Evolutionary conservation across 139 green algal species (phyloP).

Genomic region (Gonium pectorale): DNA sequence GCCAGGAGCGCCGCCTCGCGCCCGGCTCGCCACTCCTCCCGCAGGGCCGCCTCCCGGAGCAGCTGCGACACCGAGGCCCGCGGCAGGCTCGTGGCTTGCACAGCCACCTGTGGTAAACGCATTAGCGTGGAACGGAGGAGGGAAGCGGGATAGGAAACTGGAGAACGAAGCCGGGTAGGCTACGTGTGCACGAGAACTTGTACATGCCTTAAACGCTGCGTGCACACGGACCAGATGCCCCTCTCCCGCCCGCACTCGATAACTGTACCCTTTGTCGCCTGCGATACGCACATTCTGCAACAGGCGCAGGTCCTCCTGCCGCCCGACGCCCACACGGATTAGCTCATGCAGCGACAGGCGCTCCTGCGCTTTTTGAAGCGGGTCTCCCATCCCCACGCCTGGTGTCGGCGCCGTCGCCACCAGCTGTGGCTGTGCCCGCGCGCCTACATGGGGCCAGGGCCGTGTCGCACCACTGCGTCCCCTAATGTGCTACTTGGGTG

Average conservation of each 20-base stretch:
- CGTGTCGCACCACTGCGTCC: too few relatives aligned
- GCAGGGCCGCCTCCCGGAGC: constrained; percentile 42
- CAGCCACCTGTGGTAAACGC: background rate
- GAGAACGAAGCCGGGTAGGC: too few relatives aligned
- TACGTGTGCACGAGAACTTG: too few relatives aligned
- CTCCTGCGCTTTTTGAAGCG: constrained; percentile 26
- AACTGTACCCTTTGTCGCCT: too few relatives aligned
- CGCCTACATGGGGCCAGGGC: too few relatives aligned
- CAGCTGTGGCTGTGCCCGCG: too few relatives aligned
- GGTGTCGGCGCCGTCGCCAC: too few relatives aligned
- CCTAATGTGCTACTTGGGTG: too few relatives aligned
- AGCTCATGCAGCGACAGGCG: constrained; percentile 50
- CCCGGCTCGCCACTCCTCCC: constrained; percentile 43
- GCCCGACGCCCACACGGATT: constrained; percentile 36
- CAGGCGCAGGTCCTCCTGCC: constrained; percentile 49
- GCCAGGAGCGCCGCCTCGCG: constrained; percentile 37
- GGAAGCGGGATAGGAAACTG: too few relatives aligned
- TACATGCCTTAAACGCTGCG: too few relatives aligned
- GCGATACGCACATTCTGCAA: constrained; percentile 41
- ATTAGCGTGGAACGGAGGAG: background rate
- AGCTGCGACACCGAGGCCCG: constrained; percentile 13
- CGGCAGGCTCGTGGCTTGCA: constrained; percentile 21
- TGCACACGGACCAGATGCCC: too few relatives aligned
- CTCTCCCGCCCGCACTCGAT: too few relatives aligned
- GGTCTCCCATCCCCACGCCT: background rate